Evolutionary conservation across 345 rosid genomes (phyloP), one percentile per base, ranked within the genome.

Genomic region (Gossypioides kirkii): DNA sequence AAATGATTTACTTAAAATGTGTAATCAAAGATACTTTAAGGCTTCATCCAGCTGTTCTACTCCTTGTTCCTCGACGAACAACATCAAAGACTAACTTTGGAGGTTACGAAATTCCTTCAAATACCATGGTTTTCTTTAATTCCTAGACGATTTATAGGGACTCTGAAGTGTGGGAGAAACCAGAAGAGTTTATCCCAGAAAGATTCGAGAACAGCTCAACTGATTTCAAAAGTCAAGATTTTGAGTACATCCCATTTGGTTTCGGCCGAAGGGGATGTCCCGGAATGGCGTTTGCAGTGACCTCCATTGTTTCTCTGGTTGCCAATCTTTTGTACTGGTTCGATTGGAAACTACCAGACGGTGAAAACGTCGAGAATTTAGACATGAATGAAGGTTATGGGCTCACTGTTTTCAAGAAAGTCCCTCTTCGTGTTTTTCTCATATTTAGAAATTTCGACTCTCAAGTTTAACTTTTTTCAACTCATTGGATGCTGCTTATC

Each of bases 221-320:
- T 65, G 76, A 71, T 71, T 77, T 3, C 60, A 45, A 64, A 42
- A 67, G 76, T 11, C 72, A 17, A 25, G 23, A 71, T 49, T 76
- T 71, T 6, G 38, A 76, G 6, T 63, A 23, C 58, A 25, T 76
- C n/a, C 79, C 75, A 13, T 76, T 70, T 54, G 79, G 75, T n/a
- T 23, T 1, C 8, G 78, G 74, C 13, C 71, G 74, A 52, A 61
- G 74, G 47, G 55, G 64, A 6, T 76, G 75, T 14, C 71, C 75
- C 18, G 75, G 65, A 1, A 55, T 26, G 3, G 14, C 17, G 1
- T 71, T 76, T 26, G 71, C 6, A 8, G 3, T 42, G 8, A 36
- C 46, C 18, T 1, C 23, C 17, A 3, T 43, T 13, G 49, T 42
- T 2, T 42, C 42, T 54, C 10, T 43, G 25, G 23, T 62, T 1